Evolutionary conservation across 1,284 basidiomycete genomes (phyloP), one percentile per base, ranked within the genome.

Genomic region (Apiotrichum laibachii): DNA sequence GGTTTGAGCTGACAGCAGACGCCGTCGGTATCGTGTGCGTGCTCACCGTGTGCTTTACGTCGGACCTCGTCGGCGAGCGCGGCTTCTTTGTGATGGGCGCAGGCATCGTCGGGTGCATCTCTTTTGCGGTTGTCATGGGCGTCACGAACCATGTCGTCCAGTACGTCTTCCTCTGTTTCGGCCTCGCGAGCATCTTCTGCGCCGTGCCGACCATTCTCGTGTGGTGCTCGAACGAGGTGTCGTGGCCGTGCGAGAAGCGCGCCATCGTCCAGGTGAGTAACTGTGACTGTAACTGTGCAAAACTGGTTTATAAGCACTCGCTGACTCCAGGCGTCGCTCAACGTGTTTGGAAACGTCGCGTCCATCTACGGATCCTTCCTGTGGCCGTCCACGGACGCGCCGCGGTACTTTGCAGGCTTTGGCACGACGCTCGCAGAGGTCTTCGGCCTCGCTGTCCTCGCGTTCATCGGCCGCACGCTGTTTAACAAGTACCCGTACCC

Each of bases 81-180:
- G 67, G 62, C 5, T 68, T 66, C 60, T 77, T 76, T 55, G 61
- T 76, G 48, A 59, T 75, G n/a, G 53, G 64, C 16, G 61, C 72
- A 0, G 59, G 65, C 9, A 35, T 57, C 11, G 46, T 70, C 12
- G 62, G 69, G 7, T 59, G 67, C 19, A 57, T 72, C 12, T 68
- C 64, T 33, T 77, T 79, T 56, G 74, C 73, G 50, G 62, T 75
- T 61, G 65, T 71, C 35, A 67, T 78, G 49, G 70, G 72, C 13
- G 67, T 72, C 10, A 57, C 42, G 10, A 63, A 73, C 57, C 56
- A 68, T 33, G 66, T 67, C 19, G 72, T 68, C 12, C 67, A 77
- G 55, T 80, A 79, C 63, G 72, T 70, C 22, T 73, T 79, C 61
- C 70, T 80, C 10, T 79, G 77, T 56, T 75, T 80, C 48, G 76